These are phyloP conservation scores for Backusella westeae DNA, from an alignment of 192 early-diverging fungal species.

Conservation along the genomic window DNA sequence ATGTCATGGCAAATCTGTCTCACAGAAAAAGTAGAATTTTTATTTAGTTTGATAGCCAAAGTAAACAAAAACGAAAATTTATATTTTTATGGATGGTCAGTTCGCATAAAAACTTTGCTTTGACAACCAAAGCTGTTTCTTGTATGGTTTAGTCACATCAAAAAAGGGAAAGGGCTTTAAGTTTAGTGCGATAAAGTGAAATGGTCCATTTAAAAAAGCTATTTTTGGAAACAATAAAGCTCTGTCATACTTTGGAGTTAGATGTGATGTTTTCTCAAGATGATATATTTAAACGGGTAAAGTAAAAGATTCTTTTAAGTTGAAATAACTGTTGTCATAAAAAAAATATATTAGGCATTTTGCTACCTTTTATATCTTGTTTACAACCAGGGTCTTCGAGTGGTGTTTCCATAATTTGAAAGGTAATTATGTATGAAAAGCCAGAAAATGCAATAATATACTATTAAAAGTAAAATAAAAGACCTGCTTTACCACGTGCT, in stretches of 20 bases:
- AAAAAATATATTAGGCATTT: no score
- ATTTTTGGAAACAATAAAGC: background rate
- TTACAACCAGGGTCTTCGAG: no score
- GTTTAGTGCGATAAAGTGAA: background rate
- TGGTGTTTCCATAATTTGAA: no score
- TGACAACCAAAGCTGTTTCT: background rate
- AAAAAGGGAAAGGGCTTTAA: background rate
- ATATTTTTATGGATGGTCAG: background rate
- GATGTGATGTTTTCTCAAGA: no score
- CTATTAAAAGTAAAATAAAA: background rate
- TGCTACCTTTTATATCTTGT: no score
- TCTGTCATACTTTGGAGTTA: background rate
- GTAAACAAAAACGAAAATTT: background rate
- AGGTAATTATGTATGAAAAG: no score
- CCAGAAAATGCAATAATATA: no score
- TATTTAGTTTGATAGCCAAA: background rate
- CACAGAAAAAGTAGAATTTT: constrained; percentile 1
- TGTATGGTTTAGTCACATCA: background rate
- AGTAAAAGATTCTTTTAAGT: no score
- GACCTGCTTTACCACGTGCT: background rate
- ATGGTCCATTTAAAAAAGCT: background rate
- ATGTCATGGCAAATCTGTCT: background rate
- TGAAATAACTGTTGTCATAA: no score
- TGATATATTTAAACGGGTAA: no score
- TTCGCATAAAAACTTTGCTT: background rate